Percentiles rank a stretch among this genome's conserved stretches.
Evolutionary conservation across 306 rosid genomes (phyloP).

Genomic region (Alnus rubra): DNA sequence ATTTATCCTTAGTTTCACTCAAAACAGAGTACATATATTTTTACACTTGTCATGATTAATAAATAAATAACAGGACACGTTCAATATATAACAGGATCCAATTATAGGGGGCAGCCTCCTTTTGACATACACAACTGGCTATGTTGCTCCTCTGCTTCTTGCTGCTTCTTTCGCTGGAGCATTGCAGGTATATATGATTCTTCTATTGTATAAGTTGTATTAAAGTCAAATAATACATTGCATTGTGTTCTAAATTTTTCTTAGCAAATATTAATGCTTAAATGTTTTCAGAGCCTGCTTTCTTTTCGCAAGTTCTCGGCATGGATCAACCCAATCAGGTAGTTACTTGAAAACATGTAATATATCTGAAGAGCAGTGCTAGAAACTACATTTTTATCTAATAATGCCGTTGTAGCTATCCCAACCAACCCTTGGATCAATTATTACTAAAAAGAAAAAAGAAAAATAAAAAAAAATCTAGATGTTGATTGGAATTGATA

Average conservation of each 20-base stretch:
- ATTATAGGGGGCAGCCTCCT: slow-evolving; percentile 84
- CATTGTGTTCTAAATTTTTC: not conserved
- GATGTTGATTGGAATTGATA: too few species aligned
- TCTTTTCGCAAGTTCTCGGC: slow-evolving; percentile 88
- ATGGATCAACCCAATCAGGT: slow-evolving; percentile 94
- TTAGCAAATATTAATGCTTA: not conserved
- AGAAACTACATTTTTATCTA: too few species aligned
- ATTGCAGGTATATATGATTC: slow-evolving; percentile 56
- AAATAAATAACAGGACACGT: slow-evolving; percentile 20
- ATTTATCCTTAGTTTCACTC: slow-evolving; percentile 3
- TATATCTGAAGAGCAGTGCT: slow-evolving; percentile 1
- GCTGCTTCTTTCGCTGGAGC: slow-evolving; percentile 99
- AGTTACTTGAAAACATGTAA: slow-evolving; percentile 9
- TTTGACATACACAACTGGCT: slow-evolving; percentile 91
- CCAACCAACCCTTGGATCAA: too few species aligned
- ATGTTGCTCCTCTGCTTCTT: slow-evolving; percentile 79
- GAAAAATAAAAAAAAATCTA: too few species aligned
- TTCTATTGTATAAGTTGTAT: slow-evolving; percentile 2
- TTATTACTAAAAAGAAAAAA: too few species aligned
- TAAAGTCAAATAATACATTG: too few species aligned
- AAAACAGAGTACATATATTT: slow-evolving; percentile 3
- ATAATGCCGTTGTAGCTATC: too few species aligned
- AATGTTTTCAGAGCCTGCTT: slow-evolving; percentile 65
- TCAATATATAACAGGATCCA: slow-evolving; percentile 64
- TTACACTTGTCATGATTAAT: slow-evolving; percentile 12